Percentiles rank a stretch among this genome's conserved stretches.
These are phyloP conservation scores for Penicillium taxi DNA, from an alignment of 495 filamentous ascomycete genomes.

Conservation along the genomic window DNA sequence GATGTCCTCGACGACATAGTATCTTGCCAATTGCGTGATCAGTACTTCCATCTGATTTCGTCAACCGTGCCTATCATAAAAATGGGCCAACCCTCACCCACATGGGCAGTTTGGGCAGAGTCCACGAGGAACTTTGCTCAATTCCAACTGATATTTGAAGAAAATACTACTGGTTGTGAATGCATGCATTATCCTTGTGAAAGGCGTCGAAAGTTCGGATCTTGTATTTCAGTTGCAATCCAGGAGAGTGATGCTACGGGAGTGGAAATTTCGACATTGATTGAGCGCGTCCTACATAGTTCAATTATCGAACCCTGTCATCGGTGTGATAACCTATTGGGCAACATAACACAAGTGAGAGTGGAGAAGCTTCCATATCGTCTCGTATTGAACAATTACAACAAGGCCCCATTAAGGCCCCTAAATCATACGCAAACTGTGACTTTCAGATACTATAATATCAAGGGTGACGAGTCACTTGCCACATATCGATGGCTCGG, in stretches of 20 bases:
- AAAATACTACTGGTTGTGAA: slow-evolving; percentile 3
- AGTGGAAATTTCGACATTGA: too few species aligned
- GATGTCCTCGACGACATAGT: slow-evolving; percentile 14
- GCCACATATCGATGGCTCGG: slow-evolving; percentile 38
- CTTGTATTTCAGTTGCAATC: too few species aligned
- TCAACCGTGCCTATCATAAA: slow-evolving; percentile 1
- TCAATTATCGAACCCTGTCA: not conserved
- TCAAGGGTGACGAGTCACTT: not conserved
- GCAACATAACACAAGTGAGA: not conserved
- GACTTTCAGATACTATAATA: slow-evolving; percentile 17
- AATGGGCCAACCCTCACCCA: slow-evolving; percentile 4
- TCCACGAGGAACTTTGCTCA: slow-evolving; percentile 22
- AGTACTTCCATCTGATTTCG: slow-evolving; percentile 11
- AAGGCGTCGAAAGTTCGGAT: not conserved
- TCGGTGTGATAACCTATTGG: not conserved
- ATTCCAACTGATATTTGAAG: slow-evolving; percentile 12
- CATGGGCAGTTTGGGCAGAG: slow-evolving; percentile 17
- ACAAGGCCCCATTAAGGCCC: slow-evolving; percentile 3
- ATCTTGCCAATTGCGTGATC: slow-evolving; percentile 16
- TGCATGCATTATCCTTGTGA: slow-evolving; percentile 10
- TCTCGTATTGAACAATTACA: slow-evolving; percentile 17
- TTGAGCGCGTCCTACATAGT: not conserved
- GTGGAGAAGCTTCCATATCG: slow-evolving; percentile 24
- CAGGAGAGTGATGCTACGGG: too few species aligned
- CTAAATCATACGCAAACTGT: slow-evolving; percentile 26